A percentile compares a stretch with the other conserved stretches of the same genome.
Evolutionary conservation across 2,329 filamentous ascomycete species (phyloP).

Genomic region (Colletotrichum limetticola): DNA sequence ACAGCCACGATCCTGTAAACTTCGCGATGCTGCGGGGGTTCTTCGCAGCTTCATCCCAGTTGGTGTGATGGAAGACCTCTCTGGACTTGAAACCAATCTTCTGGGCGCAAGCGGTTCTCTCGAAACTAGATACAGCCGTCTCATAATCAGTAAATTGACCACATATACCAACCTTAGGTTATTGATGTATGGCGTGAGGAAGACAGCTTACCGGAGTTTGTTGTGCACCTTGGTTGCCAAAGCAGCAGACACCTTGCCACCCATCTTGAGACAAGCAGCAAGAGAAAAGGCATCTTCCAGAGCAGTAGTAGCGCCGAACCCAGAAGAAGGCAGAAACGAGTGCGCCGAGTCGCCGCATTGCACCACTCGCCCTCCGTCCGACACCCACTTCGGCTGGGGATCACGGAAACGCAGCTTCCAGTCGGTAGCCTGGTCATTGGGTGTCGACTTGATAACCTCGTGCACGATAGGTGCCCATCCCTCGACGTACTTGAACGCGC

Average conservation of each 20-base stretch:
- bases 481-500: neutral
- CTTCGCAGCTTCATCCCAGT: slow-evolving; percentile 31
- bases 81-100: slow-evolving; percentile 37
- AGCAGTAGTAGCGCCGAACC: neutral
- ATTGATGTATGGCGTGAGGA: neutral
- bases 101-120: slow-evolving; percentile 35
- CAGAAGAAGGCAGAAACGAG: neutral
- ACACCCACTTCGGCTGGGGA: neutral
- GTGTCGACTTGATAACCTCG: neutral
- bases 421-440: neutral
- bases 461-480: neutral
- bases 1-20: slow-evolving; percentile 36
- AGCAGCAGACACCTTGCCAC: neutral
- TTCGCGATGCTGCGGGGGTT: slow-evolving; percentile 9
- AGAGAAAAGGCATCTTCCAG: neutral
- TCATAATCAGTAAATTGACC: neutral
- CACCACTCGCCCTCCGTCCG: neutral
- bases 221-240: neutral
- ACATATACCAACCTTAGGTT: too few relatives aligned
- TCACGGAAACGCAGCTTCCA: neutral
- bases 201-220: neutral
- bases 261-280: neutral
- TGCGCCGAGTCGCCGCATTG: neutral
- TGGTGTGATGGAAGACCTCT: slow-evolving; percentile 36
- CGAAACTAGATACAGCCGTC: slow-evolving; percentile 14